A percentile compares a stretch with the other conserved stretches of the same genome.
phyloP scores from a whole-genome alignment of 441 rosid genomes.

The Adansonia rubrostipa region DNA sequence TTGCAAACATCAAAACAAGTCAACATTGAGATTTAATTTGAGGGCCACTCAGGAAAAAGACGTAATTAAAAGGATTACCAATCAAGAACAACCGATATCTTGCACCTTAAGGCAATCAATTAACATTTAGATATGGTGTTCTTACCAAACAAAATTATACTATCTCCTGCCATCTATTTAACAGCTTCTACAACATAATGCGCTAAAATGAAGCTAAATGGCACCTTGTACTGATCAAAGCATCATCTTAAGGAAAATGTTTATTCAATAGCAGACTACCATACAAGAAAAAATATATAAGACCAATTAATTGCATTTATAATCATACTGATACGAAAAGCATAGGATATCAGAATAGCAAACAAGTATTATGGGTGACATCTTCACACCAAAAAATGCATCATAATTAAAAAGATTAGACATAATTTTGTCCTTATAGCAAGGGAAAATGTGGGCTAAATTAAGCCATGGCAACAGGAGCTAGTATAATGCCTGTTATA shows the following conservation, averaged over 20 bases:
- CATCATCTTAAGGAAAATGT: not conserved
- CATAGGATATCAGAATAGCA: not conserved
- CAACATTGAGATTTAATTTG: not conserved
- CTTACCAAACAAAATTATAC: not conserved
- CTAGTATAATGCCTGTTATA: not conserved
- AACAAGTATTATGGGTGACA: not conserved
- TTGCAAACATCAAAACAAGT: not conserved
- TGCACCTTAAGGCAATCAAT: not conserved
- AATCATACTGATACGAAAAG: not conserved
- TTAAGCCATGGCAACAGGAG: not conserved
- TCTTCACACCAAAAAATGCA: not conserved
- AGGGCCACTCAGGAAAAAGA: not conserved
- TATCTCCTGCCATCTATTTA: not conserved
- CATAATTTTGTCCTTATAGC: conserved; percentile 2
- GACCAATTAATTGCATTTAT: not conserved
- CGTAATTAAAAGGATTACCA: not conserved
- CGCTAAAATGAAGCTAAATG: not conserved
- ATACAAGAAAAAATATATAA: not conserved
- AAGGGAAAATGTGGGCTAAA: not conserved
- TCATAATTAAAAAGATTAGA: not conserved
- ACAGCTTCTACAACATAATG: not conserved
- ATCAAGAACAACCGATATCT: not conserved
- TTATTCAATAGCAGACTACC: not conserved
- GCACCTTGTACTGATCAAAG: not conserved
- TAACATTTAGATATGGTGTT: not conserved